Conservation (phyloP, 495 filamentous ascomycete species). For the Podospora pseudopauciseta region DNA sequence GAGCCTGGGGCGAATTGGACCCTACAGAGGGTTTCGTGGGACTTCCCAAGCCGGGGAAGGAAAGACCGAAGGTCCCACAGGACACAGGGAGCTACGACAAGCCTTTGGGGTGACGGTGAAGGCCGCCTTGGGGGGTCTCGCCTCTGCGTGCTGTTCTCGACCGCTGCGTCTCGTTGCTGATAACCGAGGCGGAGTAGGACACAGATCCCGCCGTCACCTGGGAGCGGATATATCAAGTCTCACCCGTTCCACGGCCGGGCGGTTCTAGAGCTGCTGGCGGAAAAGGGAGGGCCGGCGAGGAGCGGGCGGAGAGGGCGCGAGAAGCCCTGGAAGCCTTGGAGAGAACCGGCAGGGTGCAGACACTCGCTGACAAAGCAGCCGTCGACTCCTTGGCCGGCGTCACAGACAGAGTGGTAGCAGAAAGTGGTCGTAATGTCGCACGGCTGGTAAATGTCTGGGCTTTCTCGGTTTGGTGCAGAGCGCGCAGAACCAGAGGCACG, state of each 20-base stretch:
- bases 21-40: slow-evolving; percentile 2
- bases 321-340: slow-evolving; percentile 6
- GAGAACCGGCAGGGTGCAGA: slow-evolving; percentile 23
- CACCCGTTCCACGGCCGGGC: slow-evolving; percentile 20
- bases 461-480: slow-evolving; percentile 27
- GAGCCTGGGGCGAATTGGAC: not conserved
- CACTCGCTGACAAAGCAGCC: slow-evolving; percentile 7
- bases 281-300: slow-evolving; percentile 6
- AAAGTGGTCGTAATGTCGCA: slow-evolving; percentile 24
- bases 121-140: slow-evolving; percentile 14
- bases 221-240: slow-evolving; percentile 24
- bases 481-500: slow-evolving; percentile 11
- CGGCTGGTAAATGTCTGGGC: slow-evolving; percentile 24
- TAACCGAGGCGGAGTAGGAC: slow-evolving; percentile 34
- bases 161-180: slow-evolving; percentile 17
- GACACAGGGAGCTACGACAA: slow-evolving; percentile 7
- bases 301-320: slow-evolving; percentile 3
- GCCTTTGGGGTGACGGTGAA: slow-evolving; percentile 13
- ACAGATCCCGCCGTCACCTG: slow-evolving; percentile 44
- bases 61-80: slow-evolving; percentile 11
- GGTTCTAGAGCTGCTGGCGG: slow-evolving; percentile 7
- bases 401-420: slow-evolving; percentile 17
- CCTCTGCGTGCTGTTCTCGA: slow-evolving; percentile 16
- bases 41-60: slow-evolving; percentile 7
- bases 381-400: slow-evolving; percentile 11